Conservation (phyloP, 2,329 filamentous ascomycete genomes). For the Mycosphaerella arachidis region DNA sequence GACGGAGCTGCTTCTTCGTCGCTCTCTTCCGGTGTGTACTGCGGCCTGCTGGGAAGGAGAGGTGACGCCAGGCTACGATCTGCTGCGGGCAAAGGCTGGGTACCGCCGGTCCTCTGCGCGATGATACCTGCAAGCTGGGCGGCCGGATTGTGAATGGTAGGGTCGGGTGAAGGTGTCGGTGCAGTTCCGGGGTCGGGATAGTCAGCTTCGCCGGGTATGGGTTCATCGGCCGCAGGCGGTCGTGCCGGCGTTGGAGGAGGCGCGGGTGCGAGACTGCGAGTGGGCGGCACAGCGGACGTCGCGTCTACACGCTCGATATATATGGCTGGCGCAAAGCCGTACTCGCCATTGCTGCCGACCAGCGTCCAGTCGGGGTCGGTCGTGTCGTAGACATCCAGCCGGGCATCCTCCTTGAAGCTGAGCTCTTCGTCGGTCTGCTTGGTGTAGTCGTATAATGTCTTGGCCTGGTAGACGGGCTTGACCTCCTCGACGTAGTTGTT, state of each 20-base stretch:
- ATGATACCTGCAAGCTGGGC: conserved; percentile 55
- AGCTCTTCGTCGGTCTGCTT: conserved; percentile 97
- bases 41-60: conserved; percentile 50
- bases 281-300: conserved; percentile 40
- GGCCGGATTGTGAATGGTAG: conserved; percentile 46
- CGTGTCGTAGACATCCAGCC: conserved; percentile 79
- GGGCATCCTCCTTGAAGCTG: conserved; percentile 85
- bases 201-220: conserved; percentile 38
- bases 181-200: conserved; percentile 43
- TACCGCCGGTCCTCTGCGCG: conserved; percentile 43
- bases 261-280: conserved; percentile 20
- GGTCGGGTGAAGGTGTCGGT: conserved; percentile 40
- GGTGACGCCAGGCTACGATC: conserved; percentile 42
- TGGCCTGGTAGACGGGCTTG: conserved; percentile 64
- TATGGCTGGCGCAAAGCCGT: conserved; percentile 90
- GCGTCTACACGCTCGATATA: conserved; percentile 73
- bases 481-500: conserved; percentile 93
- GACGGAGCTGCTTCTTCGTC: conserved; percentile 61
- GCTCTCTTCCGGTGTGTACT: conserved; percentile 62
- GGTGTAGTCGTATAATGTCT: conserved; percentile 96
- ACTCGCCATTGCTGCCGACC: conserved; percentile 78
- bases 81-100: conserved; percentile 18
- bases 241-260: conserved; percentile 39
- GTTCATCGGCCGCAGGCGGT: conserved; percentile 33
- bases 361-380: conserved; percentile 96